phyloP scores from a whole-genome alignment of 768 basidiomycete genomes.

The Russula vinacea region DNA sequence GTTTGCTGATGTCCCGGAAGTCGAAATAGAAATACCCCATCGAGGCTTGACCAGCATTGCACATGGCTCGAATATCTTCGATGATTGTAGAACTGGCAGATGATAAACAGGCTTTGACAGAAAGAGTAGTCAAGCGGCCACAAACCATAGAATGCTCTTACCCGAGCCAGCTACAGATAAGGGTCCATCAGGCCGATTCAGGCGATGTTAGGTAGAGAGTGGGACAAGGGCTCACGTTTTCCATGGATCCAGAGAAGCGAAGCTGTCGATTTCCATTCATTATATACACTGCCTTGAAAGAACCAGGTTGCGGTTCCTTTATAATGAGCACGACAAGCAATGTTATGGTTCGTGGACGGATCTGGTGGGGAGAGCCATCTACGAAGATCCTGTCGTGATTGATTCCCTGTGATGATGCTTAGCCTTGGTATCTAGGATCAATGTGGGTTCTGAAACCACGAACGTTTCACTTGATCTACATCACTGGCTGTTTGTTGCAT shows the following conservation, averaged over 20 bases:
- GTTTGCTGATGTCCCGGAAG: background rate
- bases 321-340: background rate
- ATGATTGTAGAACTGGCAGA: conserved; percentile 14
- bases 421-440: background rate
- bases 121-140: background rate
- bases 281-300: background rate
- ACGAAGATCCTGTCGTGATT: background rate
- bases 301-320: conserved; percentile 7
- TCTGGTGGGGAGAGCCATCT: conserved; percentile 16
- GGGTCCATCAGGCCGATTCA: too few relatives aligned
- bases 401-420: background rate
- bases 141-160: conserved; percentile 16
- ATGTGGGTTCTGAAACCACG: background rate
- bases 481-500: too few relatives aligned
- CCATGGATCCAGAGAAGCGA: conserved; percentile 11
- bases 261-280: background rate
- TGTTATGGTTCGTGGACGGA: conserved; percentile 8
- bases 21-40: conserved; percentile 12
- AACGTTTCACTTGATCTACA: conserved; percentile 1
- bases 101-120: background rate
- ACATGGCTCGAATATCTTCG: background rate
- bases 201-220: too few relatives aligned
- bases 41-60: background rate
- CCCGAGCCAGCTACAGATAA: conserved; percentile 3
- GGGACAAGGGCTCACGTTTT: conserved; percentile 1